A percentile compares a stretch with the other conserved stretches of the same genome.
phyloP scores from a whole-genome alignment of 345 rosid genomes.

The Diplotaxis tenuifolia region DNA sequence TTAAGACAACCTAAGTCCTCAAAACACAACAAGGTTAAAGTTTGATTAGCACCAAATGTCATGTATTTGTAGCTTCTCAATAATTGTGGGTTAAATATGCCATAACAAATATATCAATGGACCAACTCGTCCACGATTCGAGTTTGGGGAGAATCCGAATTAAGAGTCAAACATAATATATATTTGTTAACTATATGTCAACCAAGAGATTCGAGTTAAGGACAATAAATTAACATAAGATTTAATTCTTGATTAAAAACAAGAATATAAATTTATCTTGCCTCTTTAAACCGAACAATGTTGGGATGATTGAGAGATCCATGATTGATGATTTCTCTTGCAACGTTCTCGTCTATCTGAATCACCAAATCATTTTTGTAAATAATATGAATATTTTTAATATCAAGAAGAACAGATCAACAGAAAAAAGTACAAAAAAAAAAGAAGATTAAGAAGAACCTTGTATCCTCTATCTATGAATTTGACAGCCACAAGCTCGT shows the following conservation, averaged over 20 bases:
- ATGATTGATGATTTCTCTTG: constrained; percentile 73
- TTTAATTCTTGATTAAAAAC: not conserved
- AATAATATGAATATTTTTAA: not conserved
- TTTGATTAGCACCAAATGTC: not conserved
- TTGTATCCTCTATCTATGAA: constrained; percentile 59
- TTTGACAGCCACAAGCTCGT: constrained; percentile 64
- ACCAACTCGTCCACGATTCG: not conserved
- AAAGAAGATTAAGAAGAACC: constrained; percentile 33
- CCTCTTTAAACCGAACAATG: constrained; percentile 72
- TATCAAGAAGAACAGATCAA: not conserved
- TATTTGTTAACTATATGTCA: not conserved
- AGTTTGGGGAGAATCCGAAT: not conserved
- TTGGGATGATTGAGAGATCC: constrained; percentile 74
- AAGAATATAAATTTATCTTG: not conserved
- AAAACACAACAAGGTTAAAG: not conserved
- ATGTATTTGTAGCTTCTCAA: not conserved
- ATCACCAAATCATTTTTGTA: not conserved
- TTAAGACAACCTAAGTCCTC: constrained; percentile 50
- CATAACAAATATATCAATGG: not conserved
- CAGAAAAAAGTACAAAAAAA: not conserved
- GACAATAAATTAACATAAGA: not conserved
- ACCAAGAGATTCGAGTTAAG: constrained; percentile 2
- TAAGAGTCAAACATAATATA: constrained; percentile 6
- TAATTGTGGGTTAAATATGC: not conserved
- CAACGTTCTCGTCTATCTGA: constrained; percentile 75